A percentile compares a stretch with the other conserved stretches of the same genome.
These are phyloP conservation scores for Aspergillus nomiae DNA, from an alignment of 2,329 filamentous ascomycete species.

Conservation along the genomic window DNA sequence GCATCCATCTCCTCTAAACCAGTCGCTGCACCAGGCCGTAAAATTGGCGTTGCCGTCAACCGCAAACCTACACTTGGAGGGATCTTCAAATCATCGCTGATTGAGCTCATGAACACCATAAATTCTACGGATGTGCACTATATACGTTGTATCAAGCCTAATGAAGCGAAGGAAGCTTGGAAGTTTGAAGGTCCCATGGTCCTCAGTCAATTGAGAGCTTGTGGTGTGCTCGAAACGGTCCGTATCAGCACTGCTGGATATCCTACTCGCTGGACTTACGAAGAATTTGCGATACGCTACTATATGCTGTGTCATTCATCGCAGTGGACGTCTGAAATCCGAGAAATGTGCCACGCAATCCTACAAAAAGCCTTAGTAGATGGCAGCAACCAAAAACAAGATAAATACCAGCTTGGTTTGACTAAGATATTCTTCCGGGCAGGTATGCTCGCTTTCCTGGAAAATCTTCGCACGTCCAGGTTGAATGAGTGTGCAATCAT, in stretches of 20 bases:
- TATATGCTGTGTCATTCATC: slow-evolving; percentile 94
- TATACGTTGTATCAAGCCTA: slow-evolving; percentile 98
- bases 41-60: slow-evolving; percentile 89
- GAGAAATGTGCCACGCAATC: slow-evolving; percentile 91
- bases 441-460: slow-evolving; percentile 96
- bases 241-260: slow-evolving; percentile 97
- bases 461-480: slow-evolving; percentile 86
- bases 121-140: slow-evolving; percentile 98
- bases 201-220: slow-evolving; percentile 91
- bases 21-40: slow-evolving; percentile 70
- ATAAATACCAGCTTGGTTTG: slow-evolving; percentile 96
- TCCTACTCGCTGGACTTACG: slow-evolving; percentile 97
- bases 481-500: slow-evolving; percentile 93
- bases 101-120: slow-evolving; percentile 97
- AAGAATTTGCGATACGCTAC: slow-evolving; percentile 95
- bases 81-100: slow-evolving; percentile 97
- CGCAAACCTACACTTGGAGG: slow-evolving; percentile 95
- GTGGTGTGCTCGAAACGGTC: slow-evolving; percentile 97
- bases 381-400: slow-evolving; percentile 70
- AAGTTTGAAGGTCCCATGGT: slow-evolving; percentile 99
- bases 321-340: slow-evolving; percentile 91
- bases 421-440: slow-evolving; percentile 99
- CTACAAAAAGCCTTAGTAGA: slow-evolving; percentile 83
- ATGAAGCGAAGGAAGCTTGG: slow-evolving; percentile 95
- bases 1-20: slow-evolving; percentile 70